phyloP scores from a whole-genome alignment of 2,329 filamentous ascomycete genomes.

The Huntiella omanensis region DNA sequence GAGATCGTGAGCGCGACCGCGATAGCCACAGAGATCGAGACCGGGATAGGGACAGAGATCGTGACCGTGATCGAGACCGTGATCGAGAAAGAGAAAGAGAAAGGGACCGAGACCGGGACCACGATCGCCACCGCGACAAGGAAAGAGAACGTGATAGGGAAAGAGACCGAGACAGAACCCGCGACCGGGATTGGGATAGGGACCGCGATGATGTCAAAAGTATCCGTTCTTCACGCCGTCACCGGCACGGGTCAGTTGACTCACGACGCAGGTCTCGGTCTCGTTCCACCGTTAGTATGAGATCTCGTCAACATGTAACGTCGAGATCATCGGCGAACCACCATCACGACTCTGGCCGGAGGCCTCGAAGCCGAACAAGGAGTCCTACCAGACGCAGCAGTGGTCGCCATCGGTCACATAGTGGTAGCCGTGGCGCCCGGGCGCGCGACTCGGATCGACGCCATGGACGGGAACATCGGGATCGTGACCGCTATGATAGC shows the following conservation, averaged over 20 bases:
- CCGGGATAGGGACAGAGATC: neutral
- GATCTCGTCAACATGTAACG: neutral
- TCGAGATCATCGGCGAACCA: neutral
- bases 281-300: neutral
- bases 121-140: constrained; percentile 3
- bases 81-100: constrained; percentile 6
- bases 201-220: neutral
- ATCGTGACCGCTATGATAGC: constrained; percentile 10
- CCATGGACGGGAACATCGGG: neutral
- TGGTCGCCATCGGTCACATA: constrained; percentile 3
- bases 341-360: neutral
- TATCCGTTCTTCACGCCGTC: neutral
- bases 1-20: constrained; percentile 1
- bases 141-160: constrained; percentile 1
- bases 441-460: neutral
- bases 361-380: constrained; percentile 2
- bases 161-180: neutral
- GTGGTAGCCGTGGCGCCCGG: neutral
- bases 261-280: constrained; percentile 4
- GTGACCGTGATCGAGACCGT: neutral
- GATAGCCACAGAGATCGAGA: constrained; percentile 6
- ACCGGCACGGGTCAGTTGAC: constrained; percentile 3
- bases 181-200: neutral
- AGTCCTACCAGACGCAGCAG: constrained; percentile 1
- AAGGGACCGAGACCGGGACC: constrained; percentile 3